A percentile compares a stretch with the other conserved stretches of the same genome.
Evolutionary conservation across 2,329 filamentous ascomycete species (phyloP).

Genomic region (Phialophora chinensis): DNA sequence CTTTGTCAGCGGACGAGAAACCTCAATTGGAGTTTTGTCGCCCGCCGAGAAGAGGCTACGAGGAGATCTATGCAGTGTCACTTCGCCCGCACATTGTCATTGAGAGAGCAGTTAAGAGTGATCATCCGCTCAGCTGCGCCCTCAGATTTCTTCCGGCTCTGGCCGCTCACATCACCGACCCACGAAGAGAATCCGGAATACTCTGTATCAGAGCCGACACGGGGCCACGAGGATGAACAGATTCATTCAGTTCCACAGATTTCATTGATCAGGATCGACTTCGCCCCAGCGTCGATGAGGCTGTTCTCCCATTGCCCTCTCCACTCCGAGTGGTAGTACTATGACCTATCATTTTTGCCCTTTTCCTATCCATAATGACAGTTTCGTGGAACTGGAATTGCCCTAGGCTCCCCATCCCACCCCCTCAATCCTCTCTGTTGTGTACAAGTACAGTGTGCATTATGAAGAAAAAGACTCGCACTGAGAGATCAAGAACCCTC

Average conservation of each 20-base stretch:
- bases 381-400: constrained; percentile 11
- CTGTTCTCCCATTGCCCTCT: neutral
- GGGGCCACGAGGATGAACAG: neutral
- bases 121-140: neutral
- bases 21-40: neutral
- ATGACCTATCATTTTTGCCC: constrained; percentile 21
- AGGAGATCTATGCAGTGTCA: neutral
- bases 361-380: constrained; percentile 21
- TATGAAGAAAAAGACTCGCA: constrained; percentile 22
- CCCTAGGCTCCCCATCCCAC: neutral
- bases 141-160: neutral
- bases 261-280: constrained; percentile 9
- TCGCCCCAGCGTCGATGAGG: constrained; percentile 1
- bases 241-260: neutral
- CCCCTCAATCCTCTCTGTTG: constrained; percentile 18
- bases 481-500: constrained; percentile 19
- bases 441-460: constrained; percentile 35
- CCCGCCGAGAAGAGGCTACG: neutral
- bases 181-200: constrained; percentile 3
- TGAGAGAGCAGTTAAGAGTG: neutral
- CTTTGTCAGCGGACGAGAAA: constrained; percentile 8
- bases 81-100: too few species aligned
- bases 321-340: constrained; percentile 8
- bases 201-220: neutral
- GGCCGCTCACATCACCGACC: neutral